A percentile compares a stretch with the other conserved stretches of the same genome.
phyloP scores from a whole-genome alignment of 1,284 basidiomycete genomes.

The Sutorius eximius region DNA sequence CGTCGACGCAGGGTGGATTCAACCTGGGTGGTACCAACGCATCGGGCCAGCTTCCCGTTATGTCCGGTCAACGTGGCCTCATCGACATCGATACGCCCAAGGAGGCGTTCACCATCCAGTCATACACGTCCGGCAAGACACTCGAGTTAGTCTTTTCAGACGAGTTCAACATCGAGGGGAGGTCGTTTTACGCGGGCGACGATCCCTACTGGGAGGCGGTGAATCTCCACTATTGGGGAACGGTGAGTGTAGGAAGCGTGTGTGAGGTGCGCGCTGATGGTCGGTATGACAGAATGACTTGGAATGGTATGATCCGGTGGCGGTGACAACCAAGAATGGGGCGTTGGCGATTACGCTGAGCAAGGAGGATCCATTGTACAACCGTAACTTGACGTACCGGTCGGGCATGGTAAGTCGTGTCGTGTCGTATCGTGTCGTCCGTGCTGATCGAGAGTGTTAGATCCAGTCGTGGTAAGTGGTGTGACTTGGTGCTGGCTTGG shows the following conservation, averaged over 20 bases:
- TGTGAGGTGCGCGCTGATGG: constrained; percentile 4
- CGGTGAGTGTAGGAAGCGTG: constrained; percentile 18
- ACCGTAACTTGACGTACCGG: constrained; percentile 60
- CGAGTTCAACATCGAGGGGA: constrained; percentile 64
- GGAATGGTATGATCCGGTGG: constrained; percentile 64
- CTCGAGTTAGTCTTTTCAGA: constrained; percentile 67
- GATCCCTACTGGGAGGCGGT: constrained; percentile 71
- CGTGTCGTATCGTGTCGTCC: not conserved
- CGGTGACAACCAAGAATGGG: constrained; percentile 65
- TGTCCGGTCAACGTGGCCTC: constrained; percentile 65
- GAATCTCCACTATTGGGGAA: constrained; percentile 73
- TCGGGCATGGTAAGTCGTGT: constrained; percentile 35
- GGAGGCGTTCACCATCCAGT: constrained; percentile 57
- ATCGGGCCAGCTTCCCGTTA: constrained; percentile 60
- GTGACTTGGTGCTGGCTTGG: constrained; percentile 37
- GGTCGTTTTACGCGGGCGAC: constrained; percentile 53
- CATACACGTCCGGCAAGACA: constrained; percentile 49
- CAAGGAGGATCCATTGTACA: constrained; percentile 37
- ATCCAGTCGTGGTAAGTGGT: constrained; percentile 41
- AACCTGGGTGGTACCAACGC: constrained; percentile 55
- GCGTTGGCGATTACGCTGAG: constrained; percentile 57
- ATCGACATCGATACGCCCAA: constrained; percentile 79
- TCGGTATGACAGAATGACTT: constrained; percentile 36
- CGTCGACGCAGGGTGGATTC: constrained; percentile 42
- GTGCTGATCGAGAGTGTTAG: constrained; percentile 11